Conservation (phyloP, 306 rosid genomes). For the Cicer judaicum region DNA sequence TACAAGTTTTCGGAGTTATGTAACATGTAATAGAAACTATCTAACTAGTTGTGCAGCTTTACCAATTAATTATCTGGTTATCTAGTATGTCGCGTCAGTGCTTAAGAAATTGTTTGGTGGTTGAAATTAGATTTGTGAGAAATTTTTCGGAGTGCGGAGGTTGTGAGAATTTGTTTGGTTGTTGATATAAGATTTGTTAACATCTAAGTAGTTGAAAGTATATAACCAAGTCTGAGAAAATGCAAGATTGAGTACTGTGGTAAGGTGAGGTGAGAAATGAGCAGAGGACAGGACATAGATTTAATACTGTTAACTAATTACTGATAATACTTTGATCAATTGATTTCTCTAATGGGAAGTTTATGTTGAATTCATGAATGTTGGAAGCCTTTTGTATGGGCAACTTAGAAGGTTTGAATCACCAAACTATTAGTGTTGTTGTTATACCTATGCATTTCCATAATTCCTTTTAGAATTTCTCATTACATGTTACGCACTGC, state of each 20-base stretch:
- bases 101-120: neutral
- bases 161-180: slow-evolving; percentile 5
- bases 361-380: slow-evolving; percentile 24
- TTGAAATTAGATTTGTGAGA: neutral
- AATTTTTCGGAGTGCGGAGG: too few relatives aligned
- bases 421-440: slow-evolving; percentile 7
- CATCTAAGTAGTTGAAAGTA: slow-evolving; percentile 18
- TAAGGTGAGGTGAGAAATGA: slow-evolving; percentile 1
- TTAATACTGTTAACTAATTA: slow-evolving; percentile 21
- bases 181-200: slow-evolving; percentile 34
- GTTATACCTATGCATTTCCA: neutral
- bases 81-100: neutral
- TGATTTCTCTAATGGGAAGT: slow-evolving; percentile 17
- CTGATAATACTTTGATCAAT: neutral
- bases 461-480: neutral
- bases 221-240: slow-evolving; percentile 4
- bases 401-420: neutral
- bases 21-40: slow-evolving; percentile 2
- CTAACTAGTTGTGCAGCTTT: slow-evolving; percentile 10
- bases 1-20: slow-evolving; percentile 9
- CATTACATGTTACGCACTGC: slow-evolving; percentile 8
- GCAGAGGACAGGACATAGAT: slow-evolving; percentile 3
- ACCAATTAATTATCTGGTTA: slow-evolving; percentile 3
- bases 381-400: slow-evolving; percentile 2
- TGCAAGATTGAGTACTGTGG: neutral